Base-by-base conservation (phyloP, 164 flowering plant species). In the Berberis vulgaris region DNA sequence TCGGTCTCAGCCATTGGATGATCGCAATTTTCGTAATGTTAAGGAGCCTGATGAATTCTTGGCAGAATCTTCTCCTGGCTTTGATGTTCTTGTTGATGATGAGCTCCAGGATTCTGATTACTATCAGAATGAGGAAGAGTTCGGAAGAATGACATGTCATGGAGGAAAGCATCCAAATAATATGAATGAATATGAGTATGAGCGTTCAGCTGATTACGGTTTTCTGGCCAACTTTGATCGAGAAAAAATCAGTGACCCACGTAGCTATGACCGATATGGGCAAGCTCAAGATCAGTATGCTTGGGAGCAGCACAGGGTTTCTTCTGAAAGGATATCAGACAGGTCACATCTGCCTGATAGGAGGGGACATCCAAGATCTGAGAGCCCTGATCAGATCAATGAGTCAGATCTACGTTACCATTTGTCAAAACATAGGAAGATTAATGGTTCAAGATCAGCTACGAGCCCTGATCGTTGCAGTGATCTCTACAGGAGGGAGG, bases 81-180 rank as follows among this genome's bases (percentile, higher is more conserved):
- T 92, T 81, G 98, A 89, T 85, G 98, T 92, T 69, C 96, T 92
- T 64, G 97, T 88, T 50, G 98, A 88, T 71, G 82, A 89, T 78
- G 89, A 86, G 42, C 77, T 73, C 5, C 56, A 78, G 69, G 83
- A 83, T 49, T 71, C 84, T 68, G 87, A 83, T 26, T 89, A 78
- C 71, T 89, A 79, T 66, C 81, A 71, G 42, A 75, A 77, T 64
- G 91, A 81, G 45, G 91, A 85, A 67, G 84, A 78, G 53, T 83
- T 63, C 72, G 83, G 79, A 62, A 75, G 79, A 64, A 62, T 69
- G 43, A 62, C 70, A 49, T 80, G 74, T 26, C 78, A 70, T 62
- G 85, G 80, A 2, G 81, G 77, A 61, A 81, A 81, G 69, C 78
- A 74, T 63, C 43, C 76, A 71, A 69, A 66, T 49, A 40, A 78